Base-by-base conservation (phyloP, 805 yeast genomes). In the Groenewaldozyma salmanticensis region DNA sequence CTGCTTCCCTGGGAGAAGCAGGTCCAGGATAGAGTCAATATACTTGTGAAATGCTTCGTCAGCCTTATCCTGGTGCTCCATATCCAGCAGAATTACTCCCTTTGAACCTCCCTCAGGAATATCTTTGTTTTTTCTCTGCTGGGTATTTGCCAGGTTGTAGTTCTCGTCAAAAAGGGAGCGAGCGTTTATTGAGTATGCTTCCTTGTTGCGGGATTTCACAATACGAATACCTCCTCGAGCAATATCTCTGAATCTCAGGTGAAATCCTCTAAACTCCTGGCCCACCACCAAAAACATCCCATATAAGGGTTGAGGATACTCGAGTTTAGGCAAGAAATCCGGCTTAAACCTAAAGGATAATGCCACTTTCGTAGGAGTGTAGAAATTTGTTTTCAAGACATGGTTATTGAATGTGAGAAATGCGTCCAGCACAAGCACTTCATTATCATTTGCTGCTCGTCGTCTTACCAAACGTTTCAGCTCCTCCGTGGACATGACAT, bases 51-150 rank as follows among this genome's bases (percentile, higher is more conserved):
- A 90, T 24, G 95, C 84, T 43, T 82, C 79, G 49, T 77, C 77
- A 39, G 94, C 86, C 55, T 79, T 75, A 32, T 75, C 82, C 61
- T 83, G 94, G 33, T 82, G 79, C 55, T 81, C 88, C 43, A 51
- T 50, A 49, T 74, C 64, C 51, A 90, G 71, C 54, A 90, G 72
- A 43, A 92, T 83, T 37, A 92, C 98, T 67, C 98, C 98, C 62
- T 90, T 90, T 32, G 96, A 85, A 29, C 98, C 98, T 59, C 98
- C 97, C 70, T 90, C 98, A 37, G 98, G 97, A 45, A 90, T 92
- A 68, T 90, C 98, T 69, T 90, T 90, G 68, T 90, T 92, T 66
- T 90, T 90, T 51, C 90, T 75, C 68, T 92, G 98, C 66, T 90
- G 98, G 34, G 98, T 90, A 42, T 80, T 76, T 32, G 98, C 97